A percentile compares a stretch with the other conserved stretches of the same genome.
Evolutionary conservation across 129 eudicot genomes (phyloP).

Genomic region (Deinandra increscens): DNA sequence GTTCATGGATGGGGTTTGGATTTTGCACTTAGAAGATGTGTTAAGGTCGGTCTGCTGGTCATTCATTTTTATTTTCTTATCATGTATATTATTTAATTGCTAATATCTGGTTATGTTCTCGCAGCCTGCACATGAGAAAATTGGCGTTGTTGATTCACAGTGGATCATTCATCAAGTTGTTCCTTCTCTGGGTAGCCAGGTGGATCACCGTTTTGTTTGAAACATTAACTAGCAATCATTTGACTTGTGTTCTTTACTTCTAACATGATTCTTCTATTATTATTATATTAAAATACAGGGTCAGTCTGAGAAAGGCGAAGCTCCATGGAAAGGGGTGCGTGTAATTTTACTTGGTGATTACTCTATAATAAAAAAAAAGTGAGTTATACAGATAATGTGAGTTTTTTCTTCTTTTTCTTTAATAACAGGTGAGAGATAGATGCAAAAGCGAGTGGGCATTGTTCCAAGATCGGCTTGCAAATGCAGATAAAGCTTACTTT

Average conservation of each 20-base stretch:
- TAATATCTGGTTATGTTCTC: slow-evolving; percentile 3
- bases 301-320: slow-evolving; percentile 68
- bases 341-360: neutral
- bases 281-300: slow-evolving; percentile 43
- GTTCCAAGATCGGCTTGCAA: slow-evolving; percentile 76
- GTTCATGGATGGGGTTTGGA: slow-evolving; percentile 99
- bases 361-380: neutral
- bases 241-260: neutral
- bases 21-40: slow-evolving; percentile 96
- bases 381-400: neutral
- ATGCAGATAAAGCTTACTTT: slow-evolving; percentile 67
- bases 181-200: slow-evolving; percentile 96
- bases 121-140: slow-evolving; percentile 98
- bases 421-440: slow-evolving; percentile 68
- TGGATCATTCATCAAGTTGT: slow-evolving; percentile 97
- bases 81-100: slow-evolving; percentile 1
- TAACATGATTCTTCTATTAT: neutral
- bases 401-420: neutral
- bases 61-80: slow-evolving; percentile 8
- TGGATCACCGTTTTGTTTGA: slow-evolving; percentile 25
- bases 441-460: slow-evolving; percentile 79
- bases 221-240: neutral
- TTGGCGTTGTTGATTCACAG: slow-evolving; percentile 95
- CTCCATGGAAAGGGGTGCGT: slow-evolving; percentile 92
- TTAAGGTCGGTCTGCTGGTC: slow-evolving; percentile 48